Base-by-base conservation (phyloP, 2,329 filamentous ascomycete genomes). In the Nothomitra cinnamomea region DNA sequence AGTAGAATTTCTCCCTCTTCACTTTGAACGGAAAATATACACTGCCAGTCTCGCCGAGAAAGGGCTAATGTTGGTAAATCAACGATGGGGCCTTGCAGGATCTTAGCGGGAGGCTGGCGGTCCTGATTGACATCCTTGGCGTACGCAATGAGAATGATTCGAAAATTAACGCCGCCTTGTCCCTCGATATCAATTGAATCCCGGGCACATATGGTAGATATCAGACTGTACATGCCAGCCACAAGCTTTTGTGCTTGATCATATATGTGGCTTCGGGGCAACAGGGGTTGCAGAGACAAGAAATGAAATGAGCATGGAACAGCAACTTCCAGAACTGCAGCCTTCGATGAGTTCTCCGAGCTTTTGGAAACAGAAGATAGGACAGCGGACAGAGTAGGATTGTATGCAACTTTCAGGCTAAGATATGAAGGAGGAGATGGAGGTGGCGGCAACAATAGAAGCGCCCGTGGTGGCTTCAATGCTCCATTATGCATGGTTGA, bases 201-300 rank as follows among this genome's bases (percentile, higher is more conserved):
- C 58, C 79, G 74, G 12, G 81, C 78, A 57, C 83, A 87, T n/a
- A 87, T 72, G 47, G 81, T 70, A 35, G 83, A 83, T 54, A 92
- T 71, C 51, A 95, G 74, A 61, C 81, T 80, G 72, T 96, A 96
- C 22, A 94, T 64, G 24, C 78, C 77, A 2, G 85, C 84, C 21
- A 95, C 69, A 3, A 90, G 72, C n/a, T 75, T 72, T 66, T 95
- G 87, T 0, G 81, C 76, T n/a, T 74, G 68, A 35, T 73, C 63
- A 75, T 88, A 94, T 17, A 77, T 70, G 47, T 77, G 69, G 22
- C 75, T 70, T 60, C 76, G 74, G 47, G 76, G 71, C 28, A 68
- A 66, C 21, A 15, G 41, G 32, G 28, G 17, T 17, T 69, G 67
- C 22, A 71, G 69, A 32, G 68, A 67, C 5, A 35, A 28, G 19